phyloP scores from a whole-genome alignment of 306 rosid genomes.

The Cucurbita pepo region DNA sequence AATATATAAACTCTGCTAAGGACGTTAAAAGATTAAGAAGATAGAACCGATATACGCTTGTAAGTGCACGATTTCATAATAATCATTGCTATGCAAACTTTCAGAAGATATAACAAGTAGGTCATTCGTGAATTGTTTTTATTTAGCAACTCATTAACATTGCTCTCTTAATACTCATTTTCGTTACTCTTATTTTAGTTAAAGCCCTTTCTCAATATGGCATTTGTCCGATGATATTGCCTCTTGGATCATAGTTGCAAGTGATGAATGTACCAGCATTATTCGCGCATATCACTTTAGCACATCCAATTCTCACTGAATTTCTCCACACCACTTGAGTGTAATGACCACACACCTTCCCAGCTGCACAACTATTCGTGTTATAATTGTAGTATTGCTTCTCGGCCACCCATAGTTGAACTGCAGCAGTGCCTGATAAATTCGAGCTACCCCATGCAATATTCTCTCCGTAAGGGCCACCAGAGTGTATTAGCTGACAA shows the following conservation, averaged over 20 bases:
- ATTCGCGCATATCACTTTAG: constrained; percentile 6
- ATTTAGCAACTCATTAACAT: too few relatives aligned
- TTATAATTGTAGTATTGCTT: constrained; percentile 1
- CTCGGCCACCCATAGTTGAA: constrained; percentile 14
- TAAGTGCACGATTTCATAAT: too few relatives aligned
- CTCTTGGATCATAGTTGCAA: constrained; percentile 19
- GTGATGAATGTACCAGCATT: constrained; percentile 2
- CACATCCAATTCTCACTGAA: not conserved
- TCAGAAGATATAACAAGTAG: too few relatives aligned
- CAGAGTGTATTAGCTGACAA: constrained; percentile 18
- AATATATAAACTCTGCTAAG: too few relatives aligned
- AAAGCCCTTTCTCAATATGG: not conserved
- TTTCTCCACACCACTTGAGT: constrained; percentile 13
- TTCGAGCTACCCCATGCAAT: constrained; percentile 20
- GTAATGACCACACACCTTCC: constrained; percentile 12
- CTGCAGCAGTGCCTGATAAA: constrained; percentile 8
- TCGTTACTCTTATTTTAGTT: too few relatives aligned
- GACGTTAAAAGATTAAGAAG: too few relatives aligned
- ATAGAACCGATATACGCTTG: too few relatives aligned
- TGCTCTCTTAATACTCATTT: not conserved
- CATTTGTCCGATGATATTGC: not conserved
- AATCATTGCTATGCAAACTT: too few relatives aligned
- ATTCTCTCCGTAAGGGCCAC: constrained; percentile 32
- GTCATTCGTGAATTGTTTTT: too few relatives aligned
- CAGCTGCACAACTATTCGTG: constrained; percentile 1